Conservation (phyloP, 495 filamentous ascomycete genomes). For the Talaromyces adpressus region DNA sequence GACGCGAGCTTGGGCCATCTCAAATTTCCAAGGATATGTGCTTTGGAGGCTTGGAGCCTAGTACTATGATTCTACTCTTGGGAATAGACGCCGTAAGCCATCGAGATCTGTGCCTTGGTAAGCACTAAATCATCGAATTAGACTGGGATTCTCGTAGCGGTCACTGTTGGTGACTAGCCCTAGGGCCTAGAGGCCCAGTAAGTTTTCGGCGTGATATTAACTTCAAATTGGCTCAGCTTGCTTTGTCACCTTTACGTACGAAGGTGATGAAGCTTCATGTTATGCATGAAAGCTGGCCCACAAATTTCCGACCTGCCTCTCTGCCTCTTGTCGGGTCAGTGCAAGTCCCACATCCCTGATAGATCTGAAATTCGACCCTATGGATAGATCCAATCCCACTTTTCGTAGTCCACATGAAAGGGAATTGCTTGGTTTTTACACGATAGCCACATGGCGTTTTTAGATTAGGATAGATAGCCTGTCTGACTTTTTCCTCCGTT, state of each 20-base stretch:
- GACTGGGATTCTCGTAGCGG: neutral
- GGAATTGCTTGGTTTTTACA: neutral
- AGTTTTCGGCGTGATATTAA: neutral
- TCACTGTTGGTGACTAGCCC: neutral
- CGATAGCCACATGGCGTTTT: neutral
- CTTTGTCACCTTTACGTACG: neutral
- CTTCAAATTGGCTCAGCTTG: neutral
- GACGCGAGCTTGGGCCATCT: neutral
- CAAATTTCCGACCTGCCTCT: neutral
- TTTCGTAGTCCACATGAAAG: neutral
- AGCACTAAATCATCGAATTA: neutral
- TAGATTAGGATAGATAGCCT: neutral
- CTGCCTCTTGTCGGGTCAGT: neutral
- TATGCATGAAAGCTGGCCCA: neutral
- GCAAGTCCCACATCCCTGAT: neutral
- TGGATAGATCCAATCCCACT: neutral
- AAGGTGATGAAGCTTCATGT: neutral
- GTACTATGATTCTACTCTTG: neutral
- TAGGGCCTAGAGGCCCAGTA: neutral
- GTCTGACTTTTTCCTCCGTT: neutral
- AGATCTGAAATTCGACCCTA: neutral
- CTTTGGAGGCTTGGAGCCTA: neutral
- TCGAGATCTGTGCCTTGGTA: neutral
- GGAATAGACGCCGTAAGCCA: neutral
- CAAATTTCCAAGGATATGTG: neutral